phyloP scores from a whole-genome alignment of 441 rosid genomes.

The Brassica balearica region DNA sequence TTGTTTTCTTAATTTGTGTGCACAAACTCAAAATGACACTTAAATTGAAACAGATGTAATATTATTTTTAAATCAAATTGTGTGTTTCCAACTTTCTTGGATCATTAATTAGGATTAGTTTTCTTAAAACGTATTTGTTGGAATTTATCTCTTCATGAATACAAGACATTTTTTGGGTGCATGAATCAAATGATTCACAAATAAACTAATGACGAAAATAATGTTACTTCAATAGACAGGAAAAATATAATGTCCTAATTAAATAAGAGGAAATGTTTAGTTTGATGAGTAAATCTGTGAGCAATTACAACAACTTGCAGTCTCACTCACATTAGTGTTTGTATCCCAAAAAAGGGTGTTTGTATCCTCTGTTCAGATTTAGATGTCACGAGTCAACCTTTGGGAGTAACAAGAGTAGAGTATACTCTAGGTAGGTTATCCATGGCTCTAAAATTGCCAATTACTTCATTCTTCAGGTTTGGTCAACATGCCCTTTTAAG shows the following conservation, averaged over 20 bases:
- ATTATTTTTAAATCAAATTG: too few relatives aligned
- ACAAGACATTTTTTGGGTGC: neutral
- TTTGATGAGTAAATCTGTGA: slow-evolving; percentile 5
- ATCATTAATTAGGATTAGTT: slow-evolving; percentile 8
- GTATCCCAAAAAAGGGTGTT: neutral
- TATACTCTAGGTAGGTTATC: neutral
- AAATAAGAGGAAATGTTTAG: neutral
- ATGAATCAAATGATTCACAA: neutral
- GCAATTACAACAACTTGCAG: slow-evolving; percentile 22
- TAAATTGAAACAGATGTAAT: too few relatives aligned
- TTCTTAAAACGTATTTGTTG: neutral
- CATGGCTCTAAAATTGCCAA: neutral
- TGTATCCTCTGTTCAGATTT: neutral
- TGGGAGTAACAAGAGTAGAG: slow-evolving; percentile 12
- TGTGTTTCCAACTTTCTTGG: slow-evolving; percentile 24
- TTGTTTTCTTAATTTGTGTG: too few relatives aligned
- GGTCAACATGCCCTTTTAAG: neutral
- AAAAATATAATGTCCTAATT: neutral
- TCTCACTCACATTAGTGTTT: slow-evolving; percentile 11
- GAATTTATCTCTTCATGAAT: neutral
- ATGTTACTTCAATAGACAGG: neutral
- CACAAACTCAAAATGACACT: too few relatives aligned
- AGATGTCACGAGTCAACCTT: slow-evolving; percentile 32
- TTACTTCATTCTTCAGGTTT: neutral
- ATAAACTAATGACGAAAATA: neutral